Conservation (phyloP, 805 yeast genomes). For the Komagataella pastoris region DNA sequence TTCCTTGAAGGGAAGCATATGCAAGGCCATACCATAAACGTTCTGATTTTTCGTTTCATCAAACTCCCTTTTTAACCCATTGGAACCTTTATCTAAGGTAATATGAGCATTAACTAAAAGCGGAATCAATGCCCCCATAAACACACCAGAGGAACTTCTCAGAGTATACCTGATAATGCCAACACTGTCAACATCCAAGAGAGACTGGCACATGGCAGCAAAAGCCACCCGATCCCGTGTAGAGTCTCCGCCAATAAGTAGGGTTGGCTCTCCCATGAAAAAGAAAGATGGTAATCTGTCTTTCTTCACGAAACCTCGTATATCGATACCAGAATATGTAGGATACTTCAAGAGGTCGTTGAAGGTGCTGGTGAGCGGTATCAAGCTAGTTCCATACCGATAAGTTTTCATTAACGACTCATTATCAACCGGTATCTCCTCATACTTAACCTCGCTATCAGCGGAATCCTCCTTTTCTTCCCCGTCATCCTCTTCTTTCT, state of each 20-base stretch:
- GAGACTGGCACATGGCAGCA: conserved; percentile 34
- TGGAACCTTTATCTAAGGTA: conserved; percentile 4
- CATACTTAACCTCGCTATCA: conserved; percentile 13
- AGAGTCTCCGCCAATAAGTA: conserved; percentile 19
- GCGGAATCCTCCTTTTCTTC: conserved; percentile 7
- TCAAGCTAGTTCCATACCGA: conserved; percentile 47
- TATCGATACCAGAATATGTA: conserved; percentile 42
- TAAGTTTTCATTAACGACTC: conserved; percentile 43
- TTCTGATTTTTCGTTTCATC: conserved; percentile 10
- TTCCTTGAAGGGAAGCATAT: conserved; percentile 58
- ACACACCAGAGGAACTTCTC: conserved; percentile 31
- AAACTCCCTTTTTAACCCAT: conserved; percentile 5
- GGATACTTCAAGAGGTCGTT: conserved; percentile 27
- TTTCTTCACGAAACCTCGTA: conserved; percentile 44
- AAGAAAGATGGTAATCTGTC: conserved; percentile 41
- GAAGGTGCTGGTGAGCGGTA: conserved; percentile 37
- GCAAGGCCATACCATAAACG: conserved; percentile 31
- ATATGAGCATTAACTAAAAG: conserved; percentile 13
- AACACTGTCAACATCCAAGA: conserved; percentile 30
- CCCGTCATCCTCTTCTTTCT: conserved; percentile 11
- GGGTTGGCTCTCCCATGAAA: conserved; percentile 43
- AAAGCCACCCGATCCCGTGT: conserved; percentile 25
- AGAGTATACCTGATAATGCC: conserved; percentile 57
- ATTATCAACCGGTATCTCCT: conserved; percentile 19
- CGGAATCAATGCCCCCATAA: conserved; percentile 43